Percentiles rank a stretch among this genome's conserved stretches.
phyloP scores from a whole-genome alignment of 2,329 filamentous ascomycete genomes.

The Colletotrichum plurivorum region DNA sequence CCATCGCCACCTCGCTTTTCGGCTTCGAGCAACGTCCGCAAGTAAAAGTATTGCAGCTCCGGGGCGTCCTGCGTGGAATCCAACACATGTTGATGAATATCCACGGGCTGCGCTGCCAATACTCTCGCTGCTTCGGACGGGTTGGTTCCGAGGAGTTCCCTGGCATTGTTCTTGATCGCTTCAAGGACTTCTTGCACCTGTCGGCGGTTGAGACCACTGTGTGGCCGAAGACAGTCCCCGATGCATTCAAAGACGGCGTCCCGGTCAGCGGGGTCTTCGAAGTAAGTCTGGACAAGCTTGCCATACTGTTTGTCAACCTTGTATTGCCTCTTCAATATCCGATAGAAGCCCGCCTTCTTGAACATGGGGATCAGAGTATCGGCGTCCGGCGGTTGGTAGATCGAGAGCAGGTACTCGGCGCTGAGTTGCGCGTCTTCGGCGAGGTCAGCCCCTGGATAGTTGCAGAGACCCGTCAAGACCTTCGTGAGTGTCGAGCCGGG shows the following conservation, averaged over 20 bases:
- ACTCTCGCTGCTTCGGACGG: conserved; percentile 75
- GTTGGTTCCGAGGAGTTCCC: conserved; percentile 77
- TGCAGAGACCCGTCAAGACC: conserved; percentile 86
- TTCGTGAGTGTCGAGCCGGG: conserved; percentile 88
- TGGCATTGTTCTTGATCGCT: conserved; percentile 76
- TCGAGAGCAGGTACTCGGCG: conserved; percentile 92
- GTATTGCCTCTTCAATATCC: conserved; percentile 92
- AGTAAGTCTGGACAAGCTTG: conserved; percentile 83
- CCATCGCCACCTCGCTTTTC: conserved; percentile 50
- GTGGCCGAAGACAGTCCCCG: conserved; percentile 78
- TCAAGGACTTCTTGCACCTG: conserved; percentile 80
- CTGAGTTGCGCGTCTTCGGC: conserved; percentile 97
- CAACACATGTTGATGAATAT: conserved; percentile 77
- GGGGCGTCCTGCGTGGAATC: conserved; percentile 72
- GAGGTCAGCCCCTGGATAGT: conserved; percentile 84
- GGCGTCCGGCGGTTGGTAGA: conserved; percentile 91
- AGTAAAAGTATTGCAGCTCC: conserved; percentile 81
- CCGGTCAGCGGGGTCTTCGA: conserved; percentile 86
- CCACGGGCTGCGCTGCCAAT: conserved; percentile 72
- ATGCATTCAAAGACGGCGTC: conserved; percentile 85
- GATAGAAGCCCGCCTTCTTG: conserved; percentile 85
- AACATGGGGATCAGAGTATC: conserved; percentile 83
- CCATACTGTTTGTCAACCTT: conserved; percentile 84
- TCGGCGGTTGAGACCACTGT: conserved; percentile 74
- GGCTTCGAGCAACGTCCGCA: conserved; percentile 81